phyloP scores from a whole-genome alignment of 352 stramenopile genomes.

The Pythium rishiriense region DNA sequence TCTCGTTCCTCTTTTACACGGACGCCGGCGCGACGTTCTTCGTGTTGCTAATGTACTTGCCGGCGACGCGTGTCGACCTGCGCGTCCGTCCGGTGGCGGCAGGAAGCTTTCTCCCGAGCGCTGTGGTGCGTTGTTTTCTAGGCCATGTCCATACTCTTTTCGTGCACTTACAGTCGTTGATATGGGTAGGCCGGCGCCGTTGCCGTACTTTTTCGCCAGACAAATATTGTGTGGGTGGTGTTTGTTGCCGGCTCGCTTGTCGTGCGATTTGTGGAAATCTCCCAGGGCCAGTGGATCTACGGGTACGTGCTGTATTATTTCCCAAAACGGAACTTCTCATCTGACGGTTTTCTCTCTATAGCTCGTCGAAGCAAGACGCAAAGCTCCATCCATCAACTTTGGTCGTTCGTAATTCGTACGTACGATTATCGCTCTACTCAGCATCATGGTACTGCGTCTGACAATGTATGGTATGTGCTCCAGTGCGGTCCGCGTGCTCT shows the following conservation, averaged over 20 bases:
- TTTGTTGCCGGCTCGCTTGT: slow-evolving; percentile 82
- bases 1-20: slow-evolving; percentile 90
- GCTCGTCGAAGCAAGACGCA: slow-evolving; percentile 25
- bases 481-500: slow-evolving; percentile 44
- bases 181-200: slow-evolving; percentile 54
- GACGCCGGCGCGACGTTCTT: slow-evolving; percentile 87
- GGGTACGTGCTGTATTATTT: slow-evolving; percentile 36
- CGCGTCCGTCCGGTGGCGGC: slow-evolving; percentile 32
- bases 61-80: slow-evolving; percentile 58
- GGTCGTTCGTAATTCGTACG: slow-evolving; percentile 17
- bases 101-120: slow-evolving; percentile 58
- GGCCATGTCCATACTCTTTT: too few relatives aligned
- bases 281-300: slow-evolving; percentile 69
- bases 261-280: slow-evolving; percentile 68
- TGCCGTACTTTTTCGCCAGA: slow-evolving; percentile 88
- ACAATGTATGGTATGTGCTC: not conserved
- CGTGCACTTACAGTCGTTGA: slow-evolving; percentile 9
- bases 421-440: not conserved
- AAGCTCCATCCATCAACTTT: slow-evolving; percentile 16
- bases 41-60: slow-evolving; percentile 80
- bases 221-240: slow-evolving; percentile 90
- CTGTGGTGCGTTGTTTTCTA: slow-evolving; percentile 37
- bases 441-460: not conserved
- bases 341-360: not conserved
- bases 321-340: not conserved